A percentile compares a stretch with the other conserved stretches of the same genome.
Conservation (phyloP, 192 early-diverging fungal species). For the Entomortierella beljakovae region DNA sequence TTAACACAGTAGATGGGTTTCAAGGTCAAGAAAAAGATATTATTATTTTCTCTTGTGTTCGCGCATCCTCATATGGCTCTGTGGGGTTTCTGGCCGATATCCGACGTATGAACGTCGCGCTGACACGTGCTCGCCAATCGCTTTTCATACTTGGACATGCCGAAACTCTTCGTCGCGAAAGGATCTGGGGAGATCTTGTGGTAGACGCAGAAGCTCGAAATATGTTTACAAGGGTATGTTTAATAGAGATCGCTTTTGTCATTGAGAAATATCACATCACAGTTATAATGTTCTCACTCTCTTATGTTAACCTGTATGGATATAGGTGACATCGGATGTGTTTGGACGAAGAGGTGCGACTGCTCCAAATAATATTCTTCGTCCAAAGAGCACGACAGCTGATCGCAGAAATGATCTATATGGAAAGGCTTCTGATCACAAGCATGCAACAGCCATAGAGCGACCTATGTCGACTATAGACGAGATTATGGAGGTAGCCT, state of each 20-base stretch:
- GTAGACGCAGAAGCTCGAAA: slow-evolving; percentile 68
- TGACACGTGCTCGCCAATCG: slow-evolving; percentile 89
- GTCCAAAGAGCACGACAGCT: not conserved
- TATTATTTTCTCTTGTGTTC: slow-evolving; percentile 95
- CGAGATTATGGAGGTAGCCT: slow-evolving; percentile 12
- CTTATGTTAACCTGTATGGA: not conserved
- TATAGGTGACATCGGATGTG: slow-evolving; percentile 13
- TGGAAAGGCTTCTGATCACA: slow-evolving; percentile 8
- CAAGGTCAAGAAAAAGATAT: slow-evolving; percentile 98
- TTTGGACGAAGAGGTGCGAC: slow-evolving; percentile 30
- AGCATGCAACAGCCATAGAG: slow-evolving; percentile 15
- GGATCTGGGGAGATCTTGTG: slow-evolving; percentile 82
- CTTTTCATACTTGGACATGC: slow-evolving; percentile 86
- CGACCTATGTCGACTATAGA: slow-evolving; percentile 24
- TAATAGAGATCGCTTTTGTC: not conserved
- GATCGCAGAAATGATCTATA: slow-evolving; percentile 26
- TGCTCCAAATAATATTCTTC: slow-evolving; percentile 22
- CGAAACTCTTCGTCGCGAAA: slow-evolving; percentile 66
- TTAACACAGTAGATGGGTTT: slow-evolving; percentile 98
- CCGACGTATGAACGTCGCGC: slow-evolving; percentile 91
- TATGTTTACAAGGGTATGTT: slow-evolving; percentile 44
- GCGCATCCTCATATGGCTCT: slow-evolving; percentile 66
- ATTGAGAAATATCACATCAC: not conserved
- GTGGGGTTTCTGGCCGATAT: slow-evolving; percentile 89
- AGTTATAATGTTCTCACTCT: too few relatives aligned